These are phyloP conservation scores for Coemansia sp. DNA, from an alignment of 192 early-diverging fungal species.

Conservation along the genomic window DNA sequence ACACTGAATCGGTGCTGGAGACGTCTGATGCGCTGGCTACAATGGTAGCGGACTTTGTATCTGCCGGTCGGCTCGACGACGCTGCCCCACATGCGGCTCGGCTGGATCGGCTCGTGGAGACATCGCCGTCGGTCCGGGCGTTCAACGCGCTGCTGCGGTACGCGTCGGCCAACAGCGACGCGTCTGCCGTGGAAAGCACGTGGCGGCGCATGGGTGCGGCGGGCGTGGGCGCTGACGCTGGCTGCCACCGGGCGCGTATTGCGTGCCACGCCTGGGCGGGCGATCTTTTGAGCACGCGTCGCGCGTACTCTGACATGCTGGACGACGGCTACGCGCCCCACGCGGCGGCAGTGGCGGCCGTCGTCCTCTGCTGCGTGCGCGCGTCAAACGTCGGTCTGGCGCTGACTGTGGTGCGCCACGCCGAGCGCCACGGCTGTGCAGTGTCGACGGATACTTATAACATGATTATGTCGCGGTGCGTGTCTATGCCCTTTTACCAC, in stretches of 20 bases:
- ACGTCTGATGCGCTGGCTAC: constrained; percentile 17
- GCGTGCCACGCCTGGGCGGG: constrained; percentile 15
- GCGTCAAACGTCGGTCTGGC: constrained; percentile 15
- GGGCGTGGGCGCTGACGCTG: constrained; percentile 20
- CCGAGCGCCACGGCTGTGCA: constrained; percentile 12
- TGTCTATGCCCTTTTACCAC: neutral
- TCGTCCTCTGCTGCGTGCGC: constrained; percentile 38
- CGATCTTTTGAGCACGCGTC: constrained; percentile 30
- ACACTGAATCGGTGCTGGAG: neutral
- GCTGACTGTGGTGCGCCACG: constrained; percentile 25
- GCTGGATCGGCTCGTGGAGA: constrained; percentile 20
- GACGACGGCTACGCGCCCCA: constrained; percentile 26
- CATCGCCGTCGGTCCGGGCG: constrained; percentile 18
- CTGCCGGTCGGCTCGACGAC: neutral
- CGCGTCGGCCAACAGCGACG: constrained; percentile 11
- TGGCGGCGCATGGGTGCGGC: constrained; percentile 36
- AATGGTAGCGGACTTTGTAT: neutral
- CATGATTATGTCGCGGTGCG: constrained; percentile 16
- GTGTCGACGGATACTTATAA: constrained; percentile 29
- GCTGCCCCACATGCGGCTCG: neutral
- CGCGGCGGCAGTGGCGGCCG: constrained; percentile 4
- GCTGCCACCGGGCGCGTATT: constrained; percentile 22
- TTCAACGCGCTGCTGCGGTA: constrained; percentile 29
- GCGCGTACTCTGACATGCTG: constrained; percentile 42
- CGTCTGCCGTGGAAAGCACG: constrained; percentile 12